Conservation (phyloP, 495 filamentous ascomycete genomes). For the Tuber brumale region DNA sequence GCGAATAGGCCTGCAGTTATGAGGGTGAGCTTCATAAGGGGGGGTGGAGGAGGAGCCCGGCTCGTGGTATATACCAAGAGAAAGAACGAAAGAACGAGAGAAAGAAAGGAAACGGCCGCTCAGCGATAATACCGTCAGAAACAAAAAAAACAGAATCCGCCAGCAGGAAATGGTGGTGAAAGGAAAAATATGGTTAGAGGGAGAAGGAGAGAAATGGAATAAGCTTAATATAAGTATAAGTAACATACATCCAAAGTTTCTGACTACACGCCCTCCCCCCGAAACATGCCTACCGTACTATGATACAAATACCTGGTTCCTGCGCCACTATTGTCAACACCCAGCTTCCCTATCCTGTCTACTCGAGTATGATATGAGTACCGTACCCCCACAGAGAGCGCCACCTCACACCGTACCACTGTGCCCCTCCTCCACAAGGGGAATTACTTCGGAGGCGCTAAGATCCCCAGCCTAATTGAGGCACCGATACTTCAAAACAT, state of each 20-base stretch:
- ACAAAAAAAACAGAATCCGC: background rate
- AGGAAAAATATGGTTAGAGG: background rate
- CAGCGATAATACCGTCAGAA: background rate
- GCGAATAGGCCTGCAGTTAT: background rate
- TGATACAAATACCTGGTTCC: background rate
- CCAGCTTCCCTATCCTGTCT: background rate
- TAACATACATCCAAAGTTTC: background rate
- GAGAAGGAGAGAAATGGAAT: background rate
- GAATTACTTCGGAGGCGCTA: background rate
- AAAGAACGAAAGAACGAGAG: background rate
- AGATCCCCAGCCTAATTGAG: background rate
- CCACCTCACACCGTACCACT: background rate
- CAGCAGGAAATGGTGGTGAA: background rate
- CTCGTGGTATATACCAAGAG: background rate
- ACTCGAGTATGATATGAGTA: background rate
- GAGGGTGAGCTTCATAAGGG: background rate
- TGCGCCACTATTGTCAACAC: background rate
- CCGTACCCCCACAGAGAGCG: background rate
- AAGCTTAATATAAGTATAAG: background rate
- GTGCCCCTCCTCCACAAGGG: background rate
- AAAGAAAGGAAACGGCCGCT: background rate
- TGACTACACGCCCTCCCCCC: background rate
- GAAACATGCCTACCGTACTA: background rate
- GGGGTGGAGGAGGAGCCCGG: background rate
- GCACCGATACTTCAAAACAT: background rate